These are phyloP conservation scores for Apiospora kogelbergensis DNA, from an alignment of 2,329 filamentous ascomycete species.

Conservation along the genomic window DNA sequence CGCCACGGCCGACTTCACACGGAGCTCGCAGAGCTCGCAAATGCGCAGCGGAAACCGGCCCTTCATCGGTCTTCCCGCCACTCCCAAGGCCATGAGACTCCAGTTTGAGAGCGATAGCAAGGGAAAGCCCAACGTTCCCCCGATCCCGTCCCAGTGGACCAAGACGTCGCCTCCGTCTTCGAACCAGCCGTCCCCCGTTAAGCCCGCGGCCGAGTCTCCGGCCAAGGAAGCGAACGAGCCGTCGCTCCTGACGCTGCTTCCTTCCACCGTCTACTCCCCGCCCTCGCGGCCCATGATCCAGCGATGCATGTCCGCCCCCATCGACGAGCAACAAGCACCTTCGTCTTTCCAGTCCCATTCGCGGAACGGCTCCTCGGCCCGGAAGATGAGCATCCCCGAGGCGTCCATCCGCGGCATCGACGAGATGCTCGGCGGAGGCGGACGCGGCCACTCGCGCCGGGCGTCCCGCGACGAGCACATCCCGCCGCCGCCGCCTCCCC, in stretches of 20 bases:
- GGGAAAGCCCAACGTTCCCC: conserved; percentile 54
- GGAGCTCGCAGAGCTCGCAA: conserved; percentile 55
- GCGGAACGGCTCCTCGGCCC: conserved; percentile 29
- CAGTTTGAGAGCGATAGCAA: conserved; percentile 62
- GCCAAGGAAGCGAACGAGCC: conserved; percentile 28
- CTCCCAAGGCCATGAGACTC: conserved; percentile 86
- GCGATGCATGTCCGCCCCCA: conserved; percentile 63
- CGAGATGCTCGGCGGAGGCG: conserved; percentile 40
- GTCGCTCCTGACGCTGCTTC: conserved; percentile 47
- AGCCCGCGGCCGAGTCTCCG: conserved; percentile 26
- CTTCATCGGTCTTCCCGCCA: conserved; percentile 80
- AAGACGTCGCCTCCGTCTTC: conserved; percentile 43
- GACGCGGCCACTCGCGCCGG: conserved; percentile 34
- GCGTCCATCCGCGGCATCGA: conserved; percentile 48
- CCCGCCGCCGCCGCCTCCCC: conserved; percentile 53
- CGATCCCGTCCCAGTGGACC: conserved; percentile 48
- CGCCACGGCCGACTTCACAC: conserved; percentile 63
- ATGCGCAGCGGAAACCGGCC: conserved; percentile 45
- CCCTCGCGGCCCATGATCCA: conserved; percentile 49
- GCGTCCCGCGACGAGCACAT: conserved; percentile 51
- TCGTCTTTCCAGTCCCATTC: conserved; percentile 14
- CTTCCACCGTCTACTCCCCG: conserved; percentile 61
- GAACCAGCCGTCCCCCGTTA: conserved; percentile 35
- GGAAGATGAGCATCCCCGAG: conserved; percentile 38
- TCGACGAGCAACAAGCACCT: conserved; percentile 44